Evolutionary conservation across 164 flowering plant species (phyloP).

Genomic region (Protea cynaroides): DNA sequence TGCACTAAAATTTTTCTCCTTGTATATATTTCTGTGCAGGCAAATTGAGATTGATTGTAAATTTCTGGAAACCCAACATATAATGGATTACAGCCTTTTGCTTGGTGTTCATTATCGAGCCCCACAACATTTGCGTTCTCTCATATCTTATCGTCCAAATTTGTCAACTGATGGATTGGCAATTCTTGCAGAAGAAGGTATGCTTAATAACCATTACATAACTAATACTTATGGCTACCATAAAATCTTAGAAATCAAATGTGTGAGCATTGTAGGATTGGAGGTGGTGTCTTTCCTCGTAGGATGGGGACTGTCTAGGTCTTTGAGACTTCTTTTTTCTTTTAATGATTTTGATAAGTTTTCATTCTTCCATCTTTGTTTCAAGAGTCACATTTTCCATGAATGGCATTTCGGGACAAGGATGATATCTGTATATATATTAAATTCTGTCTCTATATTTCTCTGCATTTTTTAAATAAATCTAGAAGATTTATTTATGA

Average conservation of each 20-base stretch:
- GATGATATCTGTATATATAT: too few relatives aligned
- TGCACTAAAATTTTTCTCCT: too few relatives aligned
- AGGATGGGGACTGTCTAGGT: not conserved
- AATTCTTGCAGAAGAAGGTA: constrained; percentile 78
- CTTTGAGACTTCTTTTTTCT: not conserved
- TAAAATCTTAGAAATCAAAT: not conserved
- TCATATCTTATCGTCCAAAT: constrained; percentile 32
- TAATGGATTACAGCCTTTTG: constrained; percentile 98
- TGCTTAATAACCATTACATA: constrained; percentile 2
- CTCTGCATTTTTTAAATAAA: too few relatives aligned
- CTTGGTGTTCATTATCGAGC: constrained; percentile 98
- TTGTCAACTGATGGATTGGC: constrained; percentile 51
- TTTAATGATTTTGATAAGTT: too few relatives aligned
- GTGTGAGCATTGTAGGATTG: not conserved
- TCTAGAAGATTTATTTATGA: too few relatives aligned
- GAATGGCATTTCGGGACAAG: too few relatives aligned
- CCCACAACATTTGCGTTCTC: constrained; percentile 67
- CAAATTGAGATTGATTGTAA: constrained; percentile 87
- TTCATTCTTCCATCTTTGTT: too few relatives aligned
- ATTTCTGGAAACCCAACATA: constrained; percentile 75
- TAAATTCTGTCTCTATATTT: too few relatives aligned
- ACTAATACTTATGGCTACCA: not conserved
- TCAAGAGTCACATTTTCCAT: too few relatives aligned
- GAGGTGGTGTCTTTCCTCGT: not conserved
- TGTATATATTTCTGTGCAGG: constrained; percentile 37